Evolutionary conservation across 768 basidiomycete genomes (phyloP).

Genomic region (Lactarius evosmus): DNA sequence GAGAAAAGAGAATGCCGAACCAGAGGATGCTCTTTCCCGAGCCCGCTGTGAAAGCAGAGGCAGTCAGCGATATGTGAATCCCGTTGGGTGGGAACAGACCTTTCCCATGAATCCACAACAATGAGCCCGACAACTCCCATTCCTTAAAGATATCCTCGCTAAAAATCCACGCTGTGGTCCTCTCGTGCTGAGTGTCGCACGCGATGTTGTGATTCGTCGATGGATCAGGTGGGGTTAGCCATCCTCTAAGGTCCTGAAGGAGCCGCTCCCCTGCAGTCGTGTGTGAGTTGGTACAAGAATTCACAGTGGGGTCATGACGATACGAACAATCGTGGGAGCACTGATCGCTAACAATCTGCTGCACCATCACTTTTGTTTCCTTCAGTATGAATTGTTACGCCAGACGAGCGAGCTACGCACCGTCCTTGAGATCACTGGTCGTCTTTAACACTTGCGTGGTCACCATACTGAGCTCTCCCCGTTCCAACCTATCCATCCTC

Average conservation of each 20-base stretch:
- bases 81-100: not conserved
- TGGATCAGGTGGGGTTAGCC: not conserved
- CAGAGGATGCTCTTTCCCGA: not conserved
- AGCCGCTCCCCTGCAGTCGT: not conserved
- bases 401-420: not conserved
- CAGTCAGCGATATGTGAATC: not conserved
- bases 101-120: not conserved
- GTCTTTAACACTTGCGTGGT: not conserved
- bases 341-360: not conserved
- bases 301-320: not conserved
- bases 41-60: not conserved
- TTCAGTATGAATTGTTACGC: not conserved
- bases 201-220: not conserved
- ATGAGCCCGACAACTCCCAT: not conserved
- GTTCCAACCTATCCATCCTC: not conserved
- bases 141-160: not conserved
- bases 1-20: not conserved
- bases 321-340: not conserved
- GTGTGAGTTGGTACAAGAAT: not conserved
- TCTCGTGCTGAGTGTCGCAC: not conserved
- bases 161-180: not conserved
- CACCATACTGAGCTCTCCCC: not conserved
- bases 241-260: not conserved
- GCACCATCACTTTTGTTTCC: not conserved
- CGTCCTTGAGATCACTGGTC: not conserved